A percentile compares a stretch with the other conserved stretches of the same genome.
Conservation (phyloP, 2,329 filamentous ascomycete genomes). For the Botryotinia globosa region DNA sequence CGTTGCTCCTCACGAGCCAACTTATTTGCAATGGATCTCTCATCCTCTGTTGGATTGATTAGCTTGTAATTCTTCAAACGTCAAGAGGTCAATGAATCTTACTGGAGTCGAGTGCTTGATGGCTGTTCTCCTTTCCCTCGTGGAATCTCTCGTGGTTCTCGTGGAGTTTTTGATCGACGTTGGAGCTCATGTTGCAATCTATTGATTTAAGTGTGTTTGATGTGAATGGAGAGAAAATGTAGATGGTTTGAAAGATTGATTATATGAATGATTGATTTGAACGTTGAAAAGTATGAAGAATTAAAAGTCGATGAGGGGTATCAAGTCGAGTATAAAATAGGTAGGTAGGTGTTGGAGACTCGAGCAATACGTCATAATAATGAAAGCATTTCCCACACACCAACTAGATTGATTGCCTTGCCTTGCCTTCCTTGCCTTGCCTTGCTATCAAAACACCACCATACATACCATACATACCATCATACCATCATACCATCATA, state of each 20-base stretch:
- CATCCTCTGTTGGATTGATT: constrained; percentile 54
- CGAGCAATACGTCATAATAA: constrained; percentile 19
- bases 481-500: neutral
- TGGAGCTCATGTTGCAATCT: constrained; percentile 33
- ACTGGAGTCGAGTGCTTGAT: constrained; percentile 71
- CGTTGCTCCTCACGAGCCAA: constrained; percentile 57
- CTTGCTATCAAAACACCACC: constrained; percentile 10
- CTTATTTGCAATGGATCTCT: constrained; percentile 69
- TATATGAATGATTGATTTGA: neutral
- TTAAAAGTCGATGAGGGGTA: neutral
- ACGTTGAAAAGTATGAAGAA: neutral
- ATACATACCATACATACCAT: too few species aligned
- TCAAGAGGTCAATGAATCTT: constrained; percentile 34
- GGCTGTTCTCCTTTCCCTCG: constrained; percentile 69
- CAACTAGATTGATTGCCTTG: neutral
- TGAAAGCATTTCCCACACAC: constrained; percentile 1
- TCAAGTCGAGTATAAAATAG: constrained; percentile 9
- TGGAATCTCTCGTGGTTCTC: constrained; percentile 73
- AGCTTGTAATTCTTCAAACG: constrained; percentile 4
- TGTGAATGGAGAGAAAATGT: neutral
- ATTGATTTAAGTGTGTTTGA: neutral
- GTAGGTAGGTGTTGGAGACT: neutral
- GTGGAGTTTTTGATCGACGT: constrained; percentile 67
- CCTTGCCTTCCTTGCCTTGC: neutral
- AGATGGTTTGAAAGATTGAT: neutral